Percentiles rank a stretch among this genome's conserved stretches.
Evolutionary conservation across 805 yeast species (phyloP).

Genomic region (Candida chauliodis): DNA sequence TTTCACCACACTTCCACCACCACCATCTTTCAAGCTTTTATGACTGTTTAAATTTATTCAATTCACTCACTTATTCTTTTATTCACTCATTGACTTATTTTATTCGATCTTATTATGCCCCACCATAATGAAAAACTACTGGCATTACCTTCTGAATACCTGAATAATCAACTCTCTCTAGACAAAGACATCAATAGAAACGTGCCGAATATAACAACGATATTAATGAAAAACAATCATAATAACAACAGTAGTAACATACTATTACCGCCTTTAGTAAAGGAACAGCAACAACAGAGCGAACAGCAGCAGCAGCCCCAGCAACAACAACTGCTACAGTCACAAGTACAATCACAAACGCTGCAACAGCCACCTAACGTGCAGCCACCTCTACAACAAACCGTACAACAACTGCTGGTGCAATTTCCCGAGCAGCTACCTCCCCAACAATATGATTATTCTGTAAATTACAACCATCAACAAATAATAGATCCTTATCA

Average conservation of each 20-base stretch:
- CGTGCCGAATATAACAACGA: conserved; percentile 11
- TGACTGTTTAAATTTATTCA: neutral
- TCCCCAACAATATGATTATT: conserved; percentile 1
- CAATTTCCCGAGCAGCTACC: neutral
- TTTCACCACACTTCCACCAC: neutral
- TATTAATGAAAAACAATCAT: neutral
- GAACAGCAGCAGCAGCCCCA: neutral
- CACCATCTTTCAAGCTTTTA: neutral
- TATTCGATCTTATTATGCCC: neutral
- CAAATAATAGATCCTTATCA: neutral
- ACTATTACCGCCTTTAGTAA: conserved; percentile 3
- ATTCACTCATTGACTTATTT: neutral
- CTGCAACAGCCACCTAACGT: neutral
- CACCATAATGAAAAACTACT: neutral
- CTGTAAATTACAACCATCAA: conserved; percentile 2
- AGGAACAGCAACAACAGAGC: conserved; percentile 4
- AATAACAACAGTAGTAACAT: neutral
- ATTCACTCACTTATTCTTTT: neutral
- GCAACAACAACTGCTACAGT: neutral
- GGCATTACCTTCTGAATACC: neutral
- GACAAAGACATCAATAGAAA: conserved; percentile 7
- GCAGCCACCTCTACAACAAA: neutral
- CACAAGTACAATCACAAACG: conserved; percentile 6
- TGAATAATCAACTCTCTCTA: neutral
- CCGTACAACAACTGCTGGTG: conserved; percentile 5